Evolutionary conservation across 2,329 filamentous ascomycete species (phyloP), one percentile per base, ranked within the genome.

Genomic region (Colletotrichum chlorophyti): DNA sequence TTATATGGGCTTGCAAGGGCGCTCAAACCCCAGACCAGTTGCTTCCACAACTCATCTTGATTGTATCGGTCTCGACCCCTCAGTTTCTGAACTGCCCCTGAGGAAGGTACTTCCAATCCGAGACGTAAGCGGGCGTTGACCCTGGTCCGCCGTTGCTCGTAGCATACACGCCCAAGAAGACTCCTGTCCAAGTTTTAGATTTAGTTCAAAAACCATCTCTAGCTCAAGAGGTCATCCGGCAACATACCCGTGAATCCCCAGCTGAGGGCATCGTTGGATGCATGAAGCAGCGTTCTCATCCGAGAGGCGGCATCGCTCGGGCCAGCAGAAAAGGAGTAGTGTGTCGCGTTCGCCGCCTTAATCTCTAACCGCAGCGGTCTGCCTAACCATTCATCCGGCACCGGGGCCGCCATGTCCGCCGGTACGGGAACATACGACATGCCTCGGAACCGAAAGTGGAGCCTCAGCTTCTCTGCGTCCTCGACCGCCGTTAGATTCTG

Each of bases 161-260:
- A 35, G 76, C 77, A 65, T 83, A 85, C 1, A 78, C 73, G 1
- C 82, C 82, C 0, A 85, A 60, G 17, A 85, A 68, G 1, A 76
- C 75, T 1, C 82, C 81, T 74, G 62, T 67, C 29, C 11, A 23
- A 15, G 3, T n/a, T 23, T 46, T 23, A 59, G 42, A 17, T 26
- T 10, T 31, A 38, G 41, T 17, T 31, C 10, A n/a, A 4, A n/a
- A n/a, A n/a, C n/a, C n/a, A n/a, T n/a, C 23, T 32, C 14, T n/a
- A 19, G 34, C 12, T n/a, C 11, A 7, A 3, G 26, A n/a, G n/a
- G n/a, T n/a, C n/a, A n/a, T n/a, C 26, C 10, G 45, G 8, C 8
- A 21, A 64, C 70, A 66, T 57, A 74, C 75, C 75, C 40, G 75
- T 76, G 53, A 65, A 66, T 5, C 50, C 50, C 26, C 58, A 43